These are phyloP conservation scores for Talaromyces albobiverticillius DNA, from an alignment of 2,329 filamentous ascomycete species.

Conservation along the genomic window DNA sequence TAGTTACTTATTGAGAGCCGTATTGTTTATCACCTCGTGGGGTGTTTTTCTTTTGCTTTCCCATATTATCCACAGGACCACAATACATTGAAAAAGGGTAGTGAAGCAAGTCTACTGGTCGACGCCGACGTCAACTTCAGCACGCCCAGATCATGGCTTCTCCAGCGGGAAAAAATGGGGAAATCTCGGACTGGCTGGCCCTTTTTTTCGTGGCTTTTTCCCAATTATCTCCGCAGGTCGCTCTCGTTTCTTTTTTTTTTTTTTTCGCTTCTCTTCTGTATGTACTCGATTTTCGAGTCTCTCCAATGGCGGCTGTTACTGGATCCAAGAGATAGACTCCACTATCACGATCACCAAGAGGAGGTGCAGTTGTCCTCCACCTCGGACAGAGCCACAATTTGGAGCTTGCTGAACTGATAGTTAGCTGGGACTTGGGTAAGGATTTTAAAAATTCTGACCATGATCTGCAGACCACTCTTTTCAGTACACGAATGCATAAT, in stretches of 20 bases:
- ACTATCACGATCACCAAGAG: constrained; percentile 8
- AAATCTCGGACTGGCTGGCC: constrained; percentile 1
- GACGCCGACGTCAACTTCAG: not conserved
- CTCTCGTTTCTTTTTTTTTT: not conserved
- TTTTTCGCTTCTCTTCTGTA: not conserved
- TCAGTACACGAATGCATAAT: not conserved
- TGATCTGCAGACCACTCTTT: constrained; percentile 1
- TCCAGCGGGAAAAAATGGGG: not conserved
- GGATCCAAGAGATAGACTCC: not conserved
- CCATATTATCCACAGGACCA: no score
- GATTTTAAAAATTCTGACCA: not conserved
- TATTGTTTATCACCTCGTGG: not conserved
- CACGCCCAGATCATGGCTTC: not conserved
- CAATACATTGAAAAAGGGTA: not conserved
- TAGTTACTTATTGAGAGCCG: not conserved
- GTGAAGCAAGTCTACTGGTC: not conserved
- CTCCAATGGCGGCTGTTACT: not conserved
- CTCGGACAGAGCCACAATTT: constrained; percentile 5
- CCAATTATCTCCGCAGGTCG: constrained; percentile 1
- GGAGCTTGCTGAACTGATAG: not conserved
- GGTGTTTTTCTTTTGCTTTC: not conserved
- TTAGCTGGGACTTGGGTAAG: no score
- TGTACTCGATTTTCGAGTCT: constrained; percentile 2
- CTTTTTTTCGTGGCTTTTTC: not conserved
- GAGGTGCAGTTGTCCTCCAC: not conserved